Base-by-base conservation (phyloP, 2,329 filamentous ascomycete species). In the Cladosporium sp. region DNA sequence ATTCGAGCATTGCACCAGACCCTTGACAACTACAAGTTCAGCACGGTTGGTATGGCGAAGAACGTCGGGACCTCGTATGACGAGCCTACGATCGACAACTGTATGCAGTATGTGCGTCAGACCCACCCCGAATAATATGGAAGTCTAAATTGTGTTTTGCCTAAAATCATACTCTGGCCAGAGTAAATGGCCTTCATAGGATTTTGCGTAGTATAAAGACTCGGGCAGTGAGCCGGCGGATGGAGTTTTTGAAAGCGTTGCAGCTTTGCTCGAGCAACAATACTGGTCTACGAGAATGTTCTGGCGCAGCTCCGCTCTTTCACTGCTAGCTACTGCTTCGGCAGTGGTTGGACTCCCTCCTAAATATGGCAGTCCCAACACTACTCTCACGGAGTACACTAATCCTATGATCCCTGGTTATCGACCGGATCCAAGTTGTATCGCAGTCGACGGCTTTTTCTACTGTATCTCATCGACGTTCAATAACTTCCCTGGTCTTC, bases 321-420 rank as follows among this genome's bases (percentile, higher is more conserved):
- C 34, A 28, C 26, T 63, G 14, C 32, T 63, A 16, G 49, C 60
- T n/a, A 43, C 49, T 21, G 60, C 49, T 34, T 56, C 49, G 6
- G 48, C 34, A 5, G 60, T 46, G 7, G 10, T 46, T 18, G 60
- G 32, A 11, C 23, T 21, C n/a, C 60, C 60, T 46, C 60, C 60
- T 14, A 63, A 56, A 39, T 63, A 63, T 56, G 60, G 60, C 48
- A 28, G 39, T 18, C 5, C 18, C 21, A 49, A 32, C 26, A 18
- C 57, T 16, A 72, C 70, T 8, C 59, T 54, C n/a, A 56, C 49
- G 8, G 60, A 63, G 5, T 73, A 73, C 48, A 75, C 75, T 65
- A 83, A 83, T 68, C 81, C 81, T 1, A 79, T 83, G 28, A 68
- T 84, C 2, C 78, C 81, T 4, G 81, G 81, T 14, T 83, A 79